These are phyloP conservation scores for Mycena chlorophos DNA, from an alignment of 768 basidiomycete genomes.

Conservation along the genomic window DNA sequence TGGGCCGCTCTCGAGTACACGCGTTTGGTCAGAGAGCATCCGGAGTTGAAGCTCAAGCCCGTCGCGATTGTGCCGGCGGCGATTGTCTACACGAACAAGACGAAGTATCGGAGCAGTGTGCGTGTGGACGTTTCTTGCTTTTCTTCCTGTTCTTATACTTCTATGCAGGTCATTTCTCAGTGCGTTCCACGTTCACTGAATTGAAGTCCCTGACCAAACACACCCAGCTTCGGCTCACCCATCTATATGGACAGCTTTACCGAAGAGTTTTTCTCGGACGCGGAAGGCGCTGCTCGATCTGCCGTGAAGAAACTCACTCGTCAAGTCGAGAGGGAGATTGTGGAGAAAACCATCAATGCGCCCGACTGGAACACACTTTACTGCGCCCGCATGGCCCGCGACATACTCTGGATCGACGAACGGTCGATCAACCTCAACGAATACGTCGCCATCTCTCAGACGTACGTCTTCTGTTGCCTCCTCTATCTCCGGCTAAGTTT, in stretches of 20 bases:
- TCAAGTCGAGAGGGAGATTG: constrained; percentile 66
- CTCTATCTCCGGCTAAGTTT: constrained; percentile 8
- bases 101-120: constrained; percentile 89
- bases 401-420: constrained; percentile 89
- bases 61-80: constrained; percentile 78
- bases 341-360: constrained; percentile 83
- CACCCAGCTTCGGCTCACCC: constrained; percentile 76
- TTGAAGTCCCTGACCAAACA: constrained; percentile 14
- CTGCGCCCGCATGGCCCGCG: constrained; percentile 88
- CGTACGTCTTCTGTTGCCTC: constrained; percentile 53
- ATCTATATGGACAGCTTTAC: constrained; percentile 75
- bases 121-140: constrained; percentile 40
- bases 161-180: constrained; percentile 68
- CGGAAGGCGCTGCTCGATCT: constrained; percentile 66
- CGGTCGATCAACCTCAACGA: constrained; percentile 75
- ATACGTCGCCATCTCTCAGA: constrained; percentile 84
- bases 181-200: constrained; percentile 28
- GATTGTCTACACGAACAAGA: constrained; percentile 94
- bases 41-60: constrained; percentile 43
- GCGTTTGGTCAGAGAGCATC: constrained; percentile 68
- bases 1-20: constrained; percentile 95
- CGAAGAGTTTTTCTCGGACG: constrained; percentile 71
- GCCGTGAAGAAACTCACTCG: constrained; percentile 88
- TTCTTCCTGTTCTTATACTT: constrained; percentile 1
- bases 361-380: constrained; percentile 94